A percentile compares a stretch with the other conserved stretches of the same genome.
These are phyloP conservation scores for Juncus effusus DNA, from an alignment of 176 grass and related monocot species.

Conservation along the genomic window DNA sequence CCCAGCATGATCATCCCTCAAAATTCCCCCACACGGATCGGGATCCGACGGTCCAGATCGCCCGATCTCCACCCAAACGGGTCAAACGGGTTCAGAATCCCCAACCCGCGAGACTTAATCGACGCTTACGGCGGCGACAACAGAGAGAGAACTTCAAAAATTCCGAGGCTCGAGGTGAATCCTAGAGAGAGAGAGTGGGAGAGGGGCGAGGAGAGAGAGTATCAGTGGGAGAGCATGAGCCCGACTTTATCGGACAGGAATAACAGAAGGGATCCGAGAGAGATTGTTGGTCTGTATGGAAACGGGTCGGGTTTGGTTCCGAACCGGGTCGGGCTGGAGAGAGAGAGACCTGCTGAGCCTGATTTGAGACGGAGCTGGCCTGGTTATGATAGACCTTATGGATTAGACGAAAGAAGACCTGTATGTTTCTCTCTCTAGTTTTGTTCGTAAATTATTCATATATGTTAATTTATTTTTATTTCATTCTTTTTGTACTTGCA, in stretches of 20 bases:
- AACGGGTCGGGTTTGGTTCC: constrained; percentile 30
- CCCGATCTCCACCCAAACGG: constrained; percentile 59
- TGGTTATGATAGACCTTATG: constrained; percentile 40
- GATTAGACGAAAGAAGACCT: constrained; percentile 54
- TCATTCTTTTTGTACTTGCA: constrained; percentile 11
- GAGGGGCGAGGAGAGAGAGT: constrained; percentile 85
- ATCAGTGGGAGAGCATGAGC: constrained; percentile 96
- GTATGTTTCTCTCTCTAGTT: constrained; percentile 50
- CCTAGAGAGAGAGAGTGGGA: constrained; percentile 60
- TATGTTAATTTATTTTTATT: constrained; percentile 11
- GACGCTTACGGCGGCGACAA: constrained; percentile 78
- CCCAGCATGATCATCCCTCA: constrained; percentile 17
- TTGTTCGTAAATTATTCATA: constrained; percentile 3
- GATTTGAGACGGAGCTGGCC: constrained; percentile 56
- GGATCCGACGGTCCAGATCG: constrained; percentile 41
- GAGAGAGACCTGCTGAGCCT: constrained; percentile 43
- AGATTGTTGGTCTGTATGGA: constrained; percentile 16
- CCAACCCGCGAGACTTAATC: constrained; percentile 84
- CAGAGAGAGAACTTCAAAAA: constrained; percentile 59
- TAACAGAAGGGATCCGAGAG: constrained; percentile 42
- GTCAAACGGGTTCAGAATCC: constrained; percentile 61
- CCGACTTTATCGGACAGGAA: constrained; percentile 66
- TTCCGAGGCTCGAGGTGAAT: constrained; percentile 62
- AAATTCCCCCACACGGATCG: constrained; percentile 29
- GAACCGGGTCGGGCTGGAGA: constrained; percentile 47